phyloP scores from a whole-genome alignment of 768 basidiomycete genomes.

The Ramaria rubella region DNA sequence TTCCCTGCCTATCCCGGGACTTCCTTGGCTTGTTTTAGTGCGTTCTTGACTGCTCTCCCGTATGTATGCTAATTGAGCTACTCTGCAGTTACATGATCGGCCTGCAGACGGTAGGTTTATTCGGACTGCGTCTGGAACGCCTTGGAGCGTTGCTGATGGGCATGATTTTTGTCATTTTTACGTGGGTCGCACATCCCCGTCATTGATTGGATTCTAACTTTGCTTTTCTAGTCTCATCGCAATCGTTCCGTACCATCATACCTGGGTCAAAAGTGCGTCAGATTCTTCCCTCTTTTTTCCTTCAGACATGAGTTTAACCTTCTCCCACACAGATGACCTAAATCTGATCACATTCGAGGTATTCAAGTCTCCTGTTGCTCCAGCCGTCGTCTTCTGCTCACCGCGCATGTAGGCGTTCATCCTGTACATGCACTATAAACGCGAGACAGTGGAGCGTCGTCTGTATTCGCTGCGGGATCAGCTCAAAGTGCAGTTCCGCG shows the following conservation, averaged over 20 bases:
- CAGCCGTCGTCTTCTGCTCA: background rate
- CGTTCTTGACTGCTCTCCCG: conserved; percentile 2
- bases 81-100: background rate
- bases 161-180: conserved; percentile 30
- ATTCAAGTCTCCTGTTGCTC: background rate
- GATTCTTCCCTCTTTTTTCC: background rate
- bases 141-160: conserved; percentile 60
- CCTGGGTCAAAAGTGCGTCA: conserved; percentile 33
- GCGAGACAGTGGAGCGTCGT: conserved; percentile 59
- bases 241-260: conserved; percentile 32
- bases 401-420: conserved; percentile 70
- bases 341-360: background rate
- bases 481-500: conserved; percentile 64
- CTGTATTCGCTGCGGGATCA: conserved; percentile 66
- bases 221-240: conserved; percentile 25
- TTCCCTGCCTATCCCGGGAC: conserved; percentile 26
- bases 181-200: background rate
- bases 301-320: conserved; percentile 1
- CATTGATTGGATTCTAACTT: conserved; percentile 29
- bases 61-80: too few relatives aligned
- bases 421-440: conserved; percentile 66
- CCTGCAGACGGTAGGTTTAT: conserved; percentile 60
- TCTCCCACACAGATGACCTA: background rate
- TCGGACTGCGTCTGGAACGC: conserved; percentile 61
- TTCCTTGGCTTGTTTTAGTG: conserved; percentile 23